These are phyloP conservation scores for Erythrophleum ivorense DNA, from an alignment of 331 rosid genomes.

Conservation along the genomic window DNA sequence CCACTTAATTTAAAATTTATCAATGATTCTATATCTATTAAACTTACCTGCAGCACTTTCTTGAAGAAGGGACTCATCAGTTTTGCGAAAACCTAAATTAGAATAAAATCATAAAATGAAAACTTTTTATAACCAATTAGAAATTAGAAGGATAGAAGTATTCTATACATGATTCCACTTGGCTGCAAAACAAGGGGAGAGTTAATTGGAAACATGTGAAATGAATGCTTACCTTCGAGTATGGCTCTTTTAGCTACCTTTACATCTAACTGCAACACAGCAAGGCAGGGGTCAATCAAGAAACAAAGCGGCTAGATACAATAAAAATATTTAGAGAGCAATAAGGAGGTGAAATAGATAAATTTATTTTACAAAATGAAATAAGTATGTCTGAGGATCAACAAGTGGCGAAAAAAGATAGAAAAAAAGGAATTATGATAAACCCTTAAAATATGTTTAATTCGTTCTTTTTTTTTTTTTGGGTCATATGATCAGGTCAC, in stretches of 20 bases:
- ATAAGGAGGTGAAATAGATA: neutral
- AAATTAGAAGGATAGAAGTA: conserved; percentile 12
- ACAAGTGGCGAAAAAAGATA: neutral
- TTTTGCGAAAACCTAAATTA: conserved; percentile 72
- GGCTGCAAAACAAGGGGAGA: neutral
- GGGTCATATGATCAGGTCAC: neutral
- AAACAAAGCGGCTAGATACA: conserved; percentile 11
- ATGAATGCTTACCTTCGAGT: conserved; percentile 66
- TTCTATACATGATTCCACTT: neutral
- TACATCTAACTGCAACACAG: conserved; percentile 72
- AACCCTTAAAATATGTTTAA: conserved; percentile 15
- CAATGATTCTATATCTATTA: conserved; percentile 24
- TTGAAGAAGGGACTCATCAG: conserved; percentile 80
- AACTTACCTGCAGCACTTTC: conserved; percentile 74
- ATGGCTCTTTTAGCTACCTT: conserved; percentile 77
- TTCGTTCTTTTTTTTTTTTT: neutral
- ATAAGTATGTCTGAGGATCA: neutral
- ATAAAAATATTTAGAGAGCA: conserved; percentile 17
- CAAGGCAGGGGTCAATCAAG: conserved; percentile 25
- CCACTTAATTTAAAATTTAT: conserved; percentile 21
- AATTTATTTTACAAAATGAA: neutral
- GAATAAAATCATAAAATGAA: conserved; percentile 18
- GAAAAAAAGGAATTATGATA: neutral
- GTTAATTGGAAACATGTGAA: neutral
- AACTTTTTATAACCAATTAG: conserved; percentile 20